Evolutionary conservation across 225 moss, liverwort and hornwort species (phyloP).

Genomic region (Bryoerythrophyllum caledonicum): DNA sequence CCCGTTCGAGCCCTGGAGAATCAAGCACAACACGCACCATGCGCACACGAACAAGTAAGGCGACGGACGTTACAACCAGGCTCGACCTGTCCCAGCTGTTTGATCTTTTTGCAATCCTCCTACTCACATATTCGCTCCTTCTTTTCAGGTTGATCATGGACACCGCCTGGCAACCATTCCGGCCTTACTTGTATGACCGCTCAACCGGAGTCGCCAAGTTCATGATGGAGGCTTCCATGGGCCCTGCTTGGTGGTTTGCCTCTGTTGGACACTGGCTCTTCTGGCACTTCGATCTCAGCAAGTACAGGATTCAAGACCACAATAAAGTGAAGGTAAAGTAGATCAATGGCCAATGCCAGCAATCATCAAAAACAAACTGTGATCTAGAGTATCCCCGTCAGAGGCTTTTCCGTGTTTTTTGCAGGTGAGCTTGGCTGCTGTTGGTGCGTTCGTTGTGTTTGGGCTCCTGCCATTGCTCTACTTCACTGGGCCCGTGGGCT

Average conservation of each 20-base stretch:
- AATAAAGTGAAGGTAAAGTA: constrained; percentile 64
- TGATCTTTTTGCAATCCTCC: background rate
- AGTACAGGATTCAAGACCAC: constrained; percentile 62
- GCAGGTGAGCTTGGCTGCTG: constrained; percentile 58
- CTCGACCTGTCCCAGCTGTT: too few relatives aligned
- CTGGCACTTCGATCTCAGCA: constrained; percentile 73
- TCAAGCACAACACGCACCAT: constrained; percentile 83
- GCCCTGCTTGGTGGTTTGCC: constrained; percentile 73
- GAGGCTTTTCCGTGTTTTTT: background rate
- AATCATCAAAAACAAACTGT: background rate
- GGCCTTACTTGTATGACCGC: constrained; percentile 61
- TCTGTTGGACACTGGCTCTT: constrained; percentile 75
- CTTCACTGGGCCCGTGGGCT: constrained; percentile 57
- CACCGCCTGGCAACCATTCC: constrained; percentile 81
- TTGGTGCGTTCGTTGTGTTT: constrained; percentile 48
- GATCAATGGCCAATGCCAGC: too few relatives aligned
- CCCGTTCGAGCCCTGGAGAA: constrained; percentile 76
- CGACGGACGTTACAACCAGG: too few relatives aligned
- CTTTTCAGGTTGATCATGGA: constrained; percentile 58
- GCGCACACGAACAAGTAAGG: constrained; percentile 72
- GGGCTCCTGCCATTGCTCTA: constrained; percentile 53
- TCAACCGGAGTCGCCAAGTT: constrained; percentile 37
- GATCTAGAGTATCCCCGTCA: too few relatives aligned
- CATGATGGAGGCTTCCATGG: constrained; percentile 64
- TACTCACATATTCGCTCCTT: too few relatives aligned